phyloP scores from a whole-genome alignment of 2,329 filamentous ascomycete species.

The Trichophyton equinum region DNA sequence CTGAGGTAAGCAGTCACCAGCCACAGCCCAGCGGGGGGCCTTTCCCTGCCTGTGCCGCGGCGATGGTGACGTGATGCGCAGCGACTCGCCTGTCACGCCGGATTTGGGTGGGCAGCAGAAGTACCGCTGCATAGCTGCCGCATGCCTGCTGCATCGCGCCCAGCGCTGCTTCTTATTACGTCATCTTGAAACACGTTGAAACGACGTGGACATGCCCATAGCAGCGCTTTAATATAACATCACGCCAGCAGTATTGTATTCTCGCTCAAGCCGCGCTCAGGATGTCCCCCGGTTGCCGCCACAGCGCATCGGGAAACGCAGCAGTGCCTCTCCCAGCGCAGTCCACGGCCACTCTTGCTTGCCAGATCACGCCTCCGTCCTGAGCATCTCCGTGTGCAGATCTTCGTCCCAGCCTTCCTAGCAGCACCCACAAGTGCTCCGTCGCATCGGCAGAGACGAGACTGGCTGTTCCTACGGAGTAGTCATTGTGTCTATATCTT shows the following conservation, averaged over 20 bases:
- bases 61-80: background rate
- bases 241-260: conserved; percentile 4
- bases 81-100: background rate
- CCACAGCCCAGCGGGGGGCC: background rate
- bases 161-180: background rate
- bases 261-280: conserved; percentile 24
- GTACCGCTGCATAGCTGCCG: background rate
- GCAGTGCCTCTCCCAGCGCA: conserved; percentile 29
- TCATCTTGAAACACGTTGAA: background rate
- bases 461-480: no score
- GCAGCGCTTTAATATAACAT: no score
- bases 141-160: background rate
- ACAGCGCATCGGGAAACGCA: conserved; percentile 20
- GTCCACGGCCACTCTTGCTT: conserved; percentile 26
- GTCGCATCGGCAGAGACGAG: conserved; percentile 25
- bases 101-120: background rate
- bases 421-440: conserved; percentile 23
- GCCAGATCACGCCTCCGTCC: conserved; percentile 27
- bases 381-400: conserved; percentile 19
- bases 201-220: background rate
- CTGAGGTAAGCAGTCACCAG: background rate
- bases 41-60: background rate
- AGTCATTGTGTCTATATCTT: no score
- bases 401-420: conserved; percentile 27
- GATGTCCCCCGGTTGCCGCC: conserved; percentile 17